Evolutionary conservation across 805 yeast species (phyloP).

Genomic region (Ogataea polymorpha): DNA sequence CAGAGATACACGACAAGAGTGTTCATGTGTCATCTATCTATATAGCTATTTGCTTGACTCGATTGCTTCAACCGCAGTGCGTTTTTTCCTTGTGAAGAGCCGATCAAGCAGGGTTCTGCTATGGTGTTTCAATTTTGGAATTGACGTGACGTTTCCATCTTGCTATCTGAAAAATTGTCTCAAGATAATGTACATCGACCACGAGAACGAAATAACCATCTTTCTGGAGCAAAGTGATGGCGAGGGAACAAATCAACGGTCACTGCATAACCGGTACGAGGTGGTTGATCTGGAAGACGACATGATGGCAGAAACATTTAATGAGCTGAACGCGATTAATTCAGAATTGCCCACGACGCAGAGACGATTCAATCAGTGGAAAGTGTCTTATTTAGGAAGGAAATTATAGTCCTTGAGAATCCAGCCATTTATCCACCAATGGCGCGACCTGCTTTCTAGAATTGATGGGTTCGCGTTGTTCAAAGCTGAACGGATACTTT

Average conservation of each 20-base stretch:
- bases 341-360: conserved; percentile 33
- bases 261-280: conserved; percentile 17
- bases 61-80: conserved; percentile 40
- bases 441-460: conserved; percentile 91
- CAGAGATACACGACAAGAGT: conserved; percentile 33
- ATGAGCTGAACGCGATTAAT: conserved; percentile 30
- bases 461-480: conserved; percentile 48
- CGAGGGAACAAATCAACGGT: conserved; percentile 10
- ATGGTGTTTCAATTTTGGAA: conserved; percentile 52
- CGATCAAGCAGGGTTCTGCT: conserved; percentile 23
- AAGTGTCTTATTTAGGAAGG: conserved; percentile 24
- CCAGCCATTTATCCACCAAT: conserved; percentile 26
- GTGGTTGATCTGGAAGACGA: conserved; percentile 36
- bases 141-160: conserved; percentile 22
- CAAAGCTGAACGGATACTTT: conserved; percentile 1
- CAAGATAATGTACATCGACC: conserved; percentile 44
- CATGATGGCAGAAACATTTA: conserved; percentile 32
- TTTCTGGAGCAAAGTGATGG: conserved; percentile 24
- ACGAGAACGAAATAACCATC: conserved; percentile 25
- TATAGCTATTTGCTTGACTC: conserved; percentile 36
- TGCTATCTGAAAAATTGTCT: conserved; percentile 29
- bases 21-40: conserved; percentile 37
- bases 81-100: conserved; percentile 33
- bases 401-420: conserved; percentile 1
- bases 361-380: conserved; percentile 29